Conservation (phyloP, 1,139 yeast genomes). For the Kurtzmaniella natalensis region DNA sequence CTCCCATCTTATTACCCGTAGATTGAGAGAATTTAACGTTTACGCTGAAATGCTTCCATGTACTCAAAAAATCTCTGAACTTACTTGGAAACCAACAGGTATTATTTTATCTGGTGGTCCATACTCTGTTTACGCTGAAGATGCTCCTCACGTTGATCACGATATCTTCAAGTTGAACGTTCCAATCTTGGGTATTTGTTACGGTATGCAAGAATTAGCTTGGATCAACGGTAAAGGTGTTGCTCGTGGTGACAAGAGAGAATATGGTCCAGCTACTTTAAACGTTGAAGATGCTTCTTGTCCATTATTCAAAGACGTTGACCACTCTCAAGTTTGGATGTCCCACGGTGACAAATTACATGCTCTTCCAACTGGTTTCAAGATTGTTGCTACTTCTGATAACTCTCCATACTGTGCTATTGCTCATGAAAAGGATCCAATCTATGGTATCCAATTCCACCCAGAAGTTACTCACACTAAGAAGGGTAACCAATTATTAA, state of each 20-base stretch:
- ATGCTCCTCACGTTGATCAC: slow-evolving; percentile 96
- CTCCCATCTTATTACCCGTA: slow-evolving; percentile 93
- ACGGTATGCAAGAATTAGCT: slow-evolving; percentile 98
- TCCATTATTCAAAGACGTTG: slow-evolving; percentile 81
- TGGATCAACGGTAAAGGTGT: slow-evolving; percentile 98
- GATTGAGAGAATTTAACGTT: slow-evolving; percentile 95
- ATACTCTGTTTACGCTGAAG: slow-evolving; percentile 92
- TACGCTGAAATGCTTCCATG: slow-evolving; percentile 99
- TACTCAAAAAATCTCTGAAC: slow-evolving; percentile 90
- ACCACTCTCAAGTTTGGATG: slow-evolving; percentile 98
- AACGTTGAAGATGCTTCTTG: slow-evolving; percentile 64
- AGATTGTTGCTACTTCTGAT: slow-evolving; percentile 83
- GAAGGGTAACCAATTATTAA: slow-evolving; percentile 81
- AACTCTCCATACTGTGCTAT: slow-evolving; percentile 97
- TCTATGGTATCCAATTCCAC: slow-evolving; percentile 97
- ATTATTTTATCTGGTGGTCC: slow-evolving; percentile 97
- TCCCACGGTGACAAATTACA: slow-evolving; percentile 96
- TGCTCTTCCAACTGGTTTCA: slow-evolving; percentile 85
- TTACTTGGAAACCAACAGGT: slow-evolving; percentile 95
- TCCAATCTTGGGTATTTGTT: slow-evolving; percentile 96
- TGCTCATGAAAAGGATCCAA: slow-evolving; percentile 65
- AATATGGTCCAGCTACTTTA: slow-evolving; percentile 94
- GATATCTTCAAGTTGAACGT: slow-evolving; percentile 86
- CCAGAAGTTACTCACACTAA: slow-evolving; percentile 98
- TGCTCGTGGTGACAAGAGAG: slow-evolving; percentile 95